These are phyloP conservation scores for Mollisia scopiformis DNA, from an alignment of 2,329 filamentous ascomycete species.

Conservation along the genomic window DNA sequence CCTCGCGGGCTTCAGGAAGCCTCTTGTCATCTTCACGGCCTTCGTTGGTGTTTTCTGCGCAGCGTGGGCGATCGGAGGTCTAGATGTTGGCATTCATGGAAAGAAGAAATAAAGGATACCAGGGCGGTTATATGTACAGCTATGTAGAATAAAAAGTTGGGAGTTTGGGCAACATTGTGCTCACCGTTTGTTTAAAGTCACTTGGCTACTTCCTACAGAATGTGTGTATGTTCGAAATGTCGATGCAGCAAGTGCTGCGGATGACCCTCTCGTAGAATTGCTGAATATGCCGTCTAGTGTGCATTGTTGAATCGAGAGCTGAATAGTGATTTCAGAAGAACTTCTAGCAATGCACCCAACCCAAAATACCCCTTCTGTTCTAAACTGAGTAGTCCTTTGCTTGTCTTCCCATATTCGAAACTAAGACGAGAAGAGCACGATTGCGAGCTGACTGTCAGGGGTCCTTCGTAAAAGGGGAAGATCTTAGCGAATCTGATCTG, in stretches of 20 bases:
- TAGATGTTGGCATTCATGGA: constrained; percentile 35
- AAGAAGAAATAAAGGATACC: constrained; percentile 22
- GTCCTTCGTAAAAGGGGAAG: neutral
- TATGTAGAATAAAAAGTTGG: constrained; percentile 27
- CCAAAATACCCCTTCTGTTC: too few species aligned
- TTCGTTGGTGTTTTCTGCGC: constrained; percentile 74
- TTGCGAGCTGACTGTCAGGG: neutral
- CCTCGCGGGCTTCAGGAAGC: constrained; percentile 79
- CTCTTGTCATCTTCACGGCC: constrained; percentile 77
- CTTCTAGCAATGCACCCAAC: too few species aligned
- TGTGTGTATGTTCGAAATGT: neutral
- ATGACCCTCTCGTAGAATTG: neutral
- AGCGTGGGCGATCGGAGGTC: constrained; percentile 69
- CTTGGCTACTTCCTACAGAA: neutral
- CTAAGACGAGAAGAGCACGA: neutral
- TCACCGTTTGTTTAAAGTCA: neutral
- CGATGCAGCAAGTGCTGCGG: neutral
- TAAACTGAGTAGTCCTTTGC: neutral
- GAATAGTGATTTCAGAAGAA: too few species aligned
- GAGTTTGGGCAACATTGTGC: neutral
- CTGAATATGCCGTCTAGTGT: too few species aligned
- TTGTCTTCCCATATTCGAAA: too few species aligned
- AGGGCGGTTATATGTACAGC: constrained; percentile 12
- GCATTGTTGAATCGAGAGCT: too few species aligned
- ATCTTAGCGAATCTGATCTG: neutral